phyloP scores from a whole-genome alignment of 2,329 filamentous ascomycete genomes.

The Aspergillus fischeri region DNA sequence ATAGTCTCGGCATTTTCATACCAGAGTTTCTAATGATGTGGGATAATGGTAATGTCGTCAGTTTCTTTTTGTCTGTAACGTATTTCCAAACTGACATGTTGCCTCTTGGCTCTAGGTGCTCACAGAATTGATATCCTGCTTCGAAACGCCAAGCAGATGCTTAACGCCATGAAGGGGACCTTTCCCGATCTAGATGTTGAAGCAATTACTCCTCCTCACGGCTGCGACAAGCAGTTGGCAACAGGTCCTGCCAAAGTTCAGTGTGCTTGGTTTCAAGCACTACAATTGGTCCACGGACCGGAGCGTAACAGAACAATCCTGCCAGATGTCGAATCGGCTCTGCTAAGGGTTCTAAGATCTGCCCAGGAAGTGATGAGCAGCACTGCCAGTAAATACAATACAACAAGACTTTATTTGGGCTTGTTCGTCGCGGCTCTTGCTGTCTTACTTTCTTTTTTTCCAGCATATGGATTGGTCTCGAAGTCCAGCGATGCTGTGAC shows the following conservation, averaged over 20 bases:
- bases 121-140: constrained; percentile 66
- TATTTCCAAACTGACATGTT: constrained; percentile 7
- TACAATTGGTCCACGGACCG: constrained; percentile 17
- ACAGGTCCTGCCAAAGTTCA: constrained; percentile 55
- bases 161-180: constrained; percentile 69
- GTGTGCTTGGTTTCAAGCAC: constrained; percentile 61
- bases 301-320: constrained; percentile 3
- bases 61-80: not conserved
- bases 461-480: constrained; percentile 26
- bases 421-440: constrained; percentile 39
- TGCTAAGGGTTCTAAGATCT: constrained; percentile 58
- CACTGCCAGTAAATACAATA: constrained; percentile 88
- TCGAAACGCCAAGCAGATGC: constrained; percentile 76
- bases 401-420: constrained; percentile 46
- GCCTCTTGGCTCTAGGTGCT: constrained; percentile 21
- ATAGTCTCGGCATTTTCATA: constrained; percentile 86
- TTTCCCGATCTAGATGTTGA: constrained; percentile 57
- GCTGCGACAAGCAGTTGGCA: constrained; percentile 20
- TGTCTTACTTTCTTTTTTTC: constrained; percentile 34
- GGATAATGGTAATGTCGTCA: constrained; percentile 52
- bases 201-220: constrained; percentile 11
- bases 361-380: constrained; percentile 80
- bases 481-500: constrained; percentile 24
- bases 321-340: constrained; percentile 21
- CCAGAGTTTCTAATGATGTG: constrained; percentile 74